Evolutionary conservation across 2,329 filamentous ascomycete genomes (phyloP).

Genomic region (Alternaria alternata): DNA sequence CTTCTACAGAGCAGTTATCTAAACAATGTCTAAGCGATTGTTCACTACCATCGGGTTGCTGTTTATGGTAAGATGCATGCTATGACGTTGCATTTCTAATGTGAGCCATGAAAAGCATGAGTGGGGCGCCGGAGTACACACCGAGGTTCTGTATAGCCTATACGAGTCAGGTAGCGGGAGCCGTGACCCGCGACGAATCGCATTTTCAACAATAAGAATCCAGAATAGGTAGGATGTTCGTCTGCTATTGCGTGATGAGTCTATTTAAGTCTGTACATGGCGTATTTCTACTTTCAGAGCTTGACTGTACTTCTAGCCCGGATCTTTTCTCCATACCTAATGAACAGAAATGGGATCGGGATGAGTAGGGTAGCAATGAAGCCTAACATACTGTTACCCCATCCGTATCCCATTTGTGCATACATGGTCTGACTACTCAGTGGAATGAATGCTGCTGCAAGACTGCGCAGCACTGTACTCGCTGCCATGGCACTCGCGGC

Average conservation of each 20-base stretch:
- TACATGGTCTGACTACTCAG: slow-evolving; percentile 53
- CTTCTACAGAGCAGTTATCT: neutral
- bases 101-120: neutral
- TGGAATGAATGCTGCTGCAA: slow-evolving; percentile 52
- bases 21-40: neutral
- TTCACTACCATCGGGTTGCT: neutral
- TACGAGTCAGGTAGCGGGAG: slow-evolving; percentile 13
- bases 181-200: neutral
- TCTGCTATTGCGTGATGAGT: neutral
- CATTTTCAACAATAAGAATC: neutral
- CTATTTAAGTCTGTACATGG: neutral
- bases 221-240: neutral
- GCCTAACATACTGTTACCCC: slow-evolving; percentile 50
- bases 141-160: slow-evolving; percentile 15
- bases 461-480: slow-evolving; percentile 49
- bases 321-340: slow-evolving; percentile 46
- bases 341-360: slow-evolving; percentile 49
- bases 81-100: slow-evolving; percentile 9
- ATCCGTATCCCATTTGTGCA: slow-evolving; percentile 50
- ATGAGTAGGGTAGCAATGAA: slow-evolving; percentile 42
- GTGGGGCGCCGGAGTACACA: neutral
- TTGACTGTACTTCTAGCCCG: slow-evolving; percentile 40
- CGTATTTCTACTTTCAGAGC: slow-evolving; percentile 21
- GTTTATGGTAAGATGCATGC: neutral
- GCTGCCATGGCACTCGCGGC: slow-evolving; percentile 55